Percentiles rank a stretch among this genome's conserved stretches.
Conservation (phyloP, 2,329 filamentous ascomycete species). For the Proliferodiscus dingleyae region DNA sequence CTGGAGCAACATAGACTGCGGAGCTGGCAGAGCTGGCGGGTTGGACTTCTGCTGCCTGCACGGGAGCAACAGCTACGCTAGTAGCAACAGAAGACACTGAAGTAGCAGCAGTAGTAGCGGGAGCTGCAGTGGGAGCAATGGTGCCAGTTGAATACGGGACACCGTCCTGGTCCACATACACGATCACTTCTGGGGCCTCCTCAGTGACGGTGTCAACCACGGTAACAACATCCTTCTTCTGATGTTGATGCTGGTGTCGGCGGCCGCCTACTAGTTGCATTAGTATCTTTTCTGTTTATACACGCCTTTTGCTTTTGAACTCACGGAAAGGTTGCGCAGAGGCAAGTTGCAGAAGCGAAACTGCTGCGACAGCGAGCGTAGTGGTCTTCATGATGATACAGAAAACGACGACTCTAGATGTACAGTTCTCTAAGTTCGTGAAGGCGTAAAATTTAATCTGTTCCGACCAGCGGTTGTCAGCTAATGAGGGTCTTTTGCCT, state of each 20-base stretch:
- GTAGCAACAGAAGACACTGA: not conserved
- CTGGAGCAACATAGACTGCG: not conserved
- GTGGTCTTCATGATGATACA: constrained; percentile 41
- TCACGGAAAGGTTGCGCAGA: constrained; percentile 36
- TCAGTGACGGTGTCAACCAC: constrained; percentile 32
- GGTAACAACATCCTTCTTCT: constrained; percentile 28
- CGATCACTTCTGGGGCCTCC: constrained; percentile 43
- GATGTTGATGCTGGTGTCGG: constrained; percentile 25
- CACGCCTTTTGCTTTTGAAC: not conserved
- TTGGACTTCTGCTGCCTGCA: not conserved
- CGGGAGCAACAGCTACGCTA: not conserved
- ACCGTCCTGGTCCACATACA: constrained; percentile 57
- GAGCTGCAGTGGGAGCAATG: constrained; percentile 6
- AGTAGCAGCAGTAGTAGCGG: constrained; percentile 12
- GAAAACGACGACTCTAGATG: constrained; percentile 8
- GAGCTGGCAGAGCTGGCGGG: not conserved
- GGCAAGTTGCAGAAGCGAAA: constrained; percentile 37
- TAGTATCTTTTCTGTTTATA: not conserved
- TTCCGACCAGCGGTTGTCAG: constrained; percentile 20
- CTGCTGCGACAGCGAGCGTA: constrained; percentile 33
- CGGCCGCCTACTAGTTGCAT: constrained; percentile 7
- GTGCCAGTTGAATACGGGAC: constrained; percentile 43
- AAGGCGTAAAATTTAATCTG: constrained; percentile 9
- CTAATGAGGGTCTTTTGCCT: constrained; percentile 3
- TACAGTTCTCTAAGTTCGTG: constrained; percentile 13